Conservation (phyloP, 73 alveolate genomes). For the Paraurostyla sp. region DNA sequence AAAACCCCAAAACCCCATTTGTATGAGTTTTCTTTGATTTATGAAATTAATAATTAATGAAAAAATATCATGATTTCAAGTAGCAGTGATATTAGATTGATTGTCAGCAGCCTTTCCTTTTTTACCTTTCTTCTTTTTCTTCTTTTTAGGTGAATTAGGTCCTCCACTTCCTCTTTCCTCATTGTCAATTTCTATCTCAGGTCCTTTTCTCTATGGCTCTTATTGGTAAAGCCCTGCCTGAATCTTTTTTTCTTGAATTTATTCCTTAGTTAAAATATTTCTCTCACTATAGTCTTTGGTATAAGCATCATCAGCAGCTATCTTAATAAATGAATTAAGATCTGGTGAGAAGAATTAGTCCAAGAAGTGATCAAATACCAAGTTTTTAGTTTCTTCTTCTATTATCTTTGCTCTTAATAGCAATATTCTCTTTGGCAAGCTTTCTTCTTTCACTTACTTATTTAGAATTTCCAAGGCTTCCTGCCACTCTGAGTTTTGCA, state of each 20-base stretch:
- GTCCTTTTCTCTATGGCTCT: neutral
- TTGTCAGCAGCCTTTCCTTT: too few species aligned
- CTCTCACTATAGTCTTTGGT: conserved; percentile 20
- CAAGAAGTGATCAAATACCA: neutral
- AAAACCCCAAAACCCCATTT: too few species aligned
- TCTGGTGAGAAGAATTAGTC: neutral
- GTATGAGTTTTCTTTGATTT: too few species aligned
- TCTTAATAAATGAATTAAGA: neutral
- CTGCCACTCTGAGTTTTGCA: neutral
- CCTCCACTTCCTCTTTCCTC: neutral
- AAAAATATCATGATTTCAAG: too few species aligned
- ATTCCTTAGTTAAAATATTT: neutral
- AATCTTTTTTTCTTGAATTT: neutral
- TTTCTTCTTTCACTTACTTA: conserved; percentile 13
- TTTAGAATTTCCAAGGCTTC: neutral
- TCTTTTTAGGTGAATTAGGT: neutral
- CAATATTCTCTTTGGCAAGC: neutral
- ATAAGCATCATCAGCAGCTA: conserved; percentile 37
- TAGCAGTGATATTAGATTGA: too few species aligned
- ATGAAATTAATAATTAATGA: too few species aligned
- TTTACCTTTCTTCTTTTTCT: neutral
- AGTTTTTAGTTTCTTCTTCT: neutral
- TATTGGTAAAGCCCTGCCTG: conserved; percentile 25
- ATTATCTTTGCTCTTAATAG: neutral
- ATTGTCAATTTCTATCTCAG: neutral